These are phyloP conservation scores for Candolleomyces efflorescens DNA, from an alignment of 768 basidiomycete genomes.

Conservation along the genomic window DNA sequence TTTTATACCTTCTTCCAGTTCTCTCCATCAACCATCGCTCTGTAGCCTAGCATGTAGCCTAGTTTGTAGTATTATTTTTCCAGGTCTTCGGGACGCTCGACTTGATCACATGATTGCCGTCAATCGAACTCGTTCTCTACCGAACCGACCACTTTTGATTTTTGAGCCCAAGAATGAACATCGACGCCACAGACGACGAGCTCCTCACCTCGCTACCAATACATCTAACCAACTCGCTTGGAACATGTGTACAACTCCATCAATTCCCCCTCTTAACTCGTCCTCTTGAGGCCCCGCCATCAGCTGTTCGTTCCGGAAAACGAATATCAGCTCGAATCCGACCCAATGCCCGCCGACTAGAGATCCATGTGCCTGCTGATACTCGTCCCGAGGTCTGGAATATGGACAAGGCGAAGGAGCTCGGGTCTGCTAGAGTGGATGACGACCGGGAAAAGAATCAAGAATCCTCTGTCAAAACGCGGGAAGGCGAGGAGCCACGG, in stretches of 20 bases:
- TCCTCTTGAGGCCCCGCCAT: conserved; percentile 73
- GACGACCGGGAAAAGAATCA: conserved; percentile 82
- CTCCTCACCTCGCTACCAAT: conserved; percentile 68
- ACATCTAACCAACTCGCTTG: conserved; percentile 59
- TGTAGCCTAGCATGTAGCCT: too few species aligned
- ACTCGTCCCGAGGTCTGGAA: conserved; percentile 80
- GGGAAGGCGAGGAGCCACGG: conserved; percentile 52
- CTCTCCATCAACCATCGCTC: too few species aligned
- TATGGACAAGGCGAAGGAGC: conserved; percentile 57
- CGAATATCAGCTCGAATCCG: conserved; percentile 73
- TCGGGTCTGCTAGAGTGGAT: conserved; percentile 62
- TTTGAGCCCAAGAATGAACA: conserved; percentile 17
- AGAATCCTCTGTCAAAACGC: conserved; percentile 39
- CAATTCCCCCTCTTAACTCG: conserved; percentile 77
- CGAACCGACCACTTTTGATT: background rate
- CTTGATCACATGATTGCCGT: too few species aligned
- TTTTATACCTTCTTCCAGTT: too few species aligned
- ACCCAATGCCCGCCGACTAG: conserved; percentile 54
- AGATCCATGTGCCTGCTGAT: conserved; percentile 82
- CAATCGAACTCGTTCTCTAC: too few species aligned
- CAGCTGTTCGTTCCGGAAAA: conserved; percentile 69
- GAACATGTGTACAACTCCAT: conserved; percentile 68
- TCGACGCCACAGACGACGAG: conserved; percentile 46
- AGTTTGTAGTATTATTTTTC: too few species aligned
- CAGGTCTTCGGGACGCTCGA: too few species aligned